Base-by-base conservation (phyloP, 805 yeast species). In the Cyberlindnera nakhonratchasimensis region DNA sequence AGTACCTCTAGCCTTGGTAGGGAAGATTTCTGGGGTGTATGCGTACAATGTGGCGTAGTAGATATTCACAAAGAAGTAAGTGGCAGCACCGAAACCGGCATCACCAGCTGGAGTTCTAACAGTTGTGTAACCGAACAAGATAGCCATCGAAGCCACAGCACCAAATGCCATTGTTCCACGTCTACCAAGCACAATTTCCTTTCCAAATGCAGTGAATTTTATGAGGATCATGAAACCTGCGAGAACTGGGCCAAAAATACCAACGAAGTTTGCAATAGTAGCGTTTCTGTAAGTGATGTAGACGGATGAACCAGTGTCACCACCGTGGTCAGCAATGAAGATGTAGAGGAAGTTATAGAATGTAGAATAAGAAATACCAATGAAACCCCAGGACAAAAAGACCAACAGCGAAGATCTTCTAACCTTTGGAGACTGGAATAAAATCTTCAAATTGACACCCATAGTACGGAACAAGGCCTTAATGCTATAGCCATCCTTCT, bases 1-100 rank as follows among this genome's bases (percentile, higher is more conserved):
- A 2, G 86, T 79, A 13, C 80, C 80, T 57, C 77, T 62, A 16
- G 70, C 67, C 39, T 65, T 59, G 0, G 76, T 62, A 29, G 80
- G 80, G 58, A 80, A 70, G 19, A 77, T 74, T 54, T 80, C 84
- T 0, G 86, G 86, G 3, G 85, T 79, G 54, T 77, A 79, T 5
- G 85, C 86, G 53, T 78, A 80, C 17, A 80, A 61, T 18, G 75
- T 73, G 5, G 80, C 82, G 55, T 76, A 79, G 54, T 75, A 75
- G 42, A 77, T 65, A 58, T 70, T 66, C 44, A 71, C 53, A 43
- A 67, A 65, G 55, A 71, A 59, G 46, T 74, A 77, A 16, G 82
- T 75, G 26, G 73, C 72, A 11, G 74, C 60, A 26, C 69, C 64
- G 38, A 71, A 66, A 6, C 70, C 74, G 37, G 81, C 78, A 55